Evolutionary conservation across 148 eudicot species (phyloP).

Genomic region (Vaccinium vitisidaea): DNA sequence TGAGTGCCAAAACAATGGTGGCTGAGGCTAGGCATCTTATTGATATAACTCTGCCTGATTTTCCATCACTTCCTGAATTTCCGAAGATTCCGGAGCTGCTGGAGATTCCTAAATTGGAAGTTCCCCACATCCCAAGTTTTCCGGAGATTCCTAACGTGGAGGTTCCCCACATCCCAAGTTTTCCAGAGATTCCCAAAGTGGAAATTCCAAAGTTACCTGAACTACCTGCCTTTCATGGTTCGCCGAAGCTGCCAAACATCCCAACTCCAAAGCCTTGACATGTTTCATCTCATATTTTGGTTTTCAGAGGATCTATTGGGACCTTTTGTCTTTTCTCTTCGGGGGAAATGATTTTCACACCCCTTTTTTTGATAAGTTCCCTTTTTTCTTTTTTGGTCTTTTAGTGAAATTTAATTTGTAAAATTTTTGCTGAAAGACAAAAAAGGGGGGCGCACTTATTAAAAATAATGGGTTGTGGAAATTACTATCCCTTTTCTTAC

Average conservation of each 20-base stretch:
- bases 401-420: too few relatives aligned
- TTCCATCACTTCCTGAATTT: conserved; percentile 2
- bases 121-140: not conserved
- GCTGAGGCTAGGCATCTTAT: conserved; percentile 25
- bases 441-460: too few relatives aligned
- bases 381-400: too few relatives aligned
- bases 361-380: too few relatives aligned
- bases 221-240: not conserved
- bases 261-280: not conserved
- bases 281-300: not conserved
- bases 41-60: conserved; percentile 20
- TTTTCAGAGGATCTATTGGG: not conserved
- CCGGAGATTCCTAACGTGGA: not conserved
- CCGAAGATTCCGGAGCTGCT: not conserved
- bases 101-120: not conserved
- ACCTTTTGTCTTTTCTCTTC: too few relatives aligned
- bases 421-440: too few relatives aligned
- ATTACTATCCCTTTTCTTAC: too few relatives aligned
- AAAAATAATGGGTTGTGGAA: too few relatives aligned
- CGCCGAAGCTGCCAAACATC: not conserved
- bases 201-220: conserved; percentile 17
- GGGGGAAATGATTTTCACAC: too few relatives aligned
- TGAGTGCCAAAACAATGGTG: not conserved
- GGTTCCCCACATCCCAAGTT: not conserved
- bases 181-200: not conserved